These are phyloP conservation scores for Sporothrix sp. DNA, from an alignment of 2,329 filamentous ascomycete genomes.

Conservation along the genomic window DNA sequence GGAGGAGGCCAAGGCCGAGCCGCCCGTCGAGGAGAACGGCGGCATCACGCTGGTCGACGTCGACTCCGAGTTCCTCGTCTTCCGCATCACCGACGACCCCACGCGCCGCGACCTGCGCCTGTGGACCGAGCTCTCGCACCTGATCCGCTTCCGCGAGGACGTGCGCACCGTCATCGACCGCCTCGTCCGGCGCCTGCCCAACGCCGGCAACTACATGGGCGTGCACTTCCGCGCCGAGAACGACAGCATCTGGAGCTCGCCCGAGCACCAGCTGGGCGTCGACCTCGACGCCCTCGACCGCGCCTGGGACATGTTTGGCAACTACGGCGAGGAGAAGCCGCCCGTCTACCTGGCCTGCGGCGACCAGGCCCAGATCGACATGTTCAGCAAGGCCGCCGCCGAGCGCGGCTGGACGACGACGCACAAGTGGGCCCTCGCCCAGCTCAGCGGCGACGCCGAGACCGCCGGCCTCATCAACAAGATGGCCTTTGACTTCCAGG, in stretches of 20 bases:
- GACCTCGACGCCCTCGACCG: conserved; percentile 28
- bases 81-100: conserved; percentile 28
- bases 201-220: conserved; percentile 22
- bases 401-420: conserved; percentile 27
- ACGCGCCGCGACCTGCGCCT: conserved; percentile 25
- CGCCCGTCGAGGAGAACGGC: conserved; percentile 11
- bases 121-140: conserved; percentile 27
- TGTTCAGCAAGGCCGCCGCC: conserved; percentile 23
- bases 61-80: conserved; percentile 25
- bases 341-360: conserved; percentile 28
- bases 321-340: conserved; percentile 18
- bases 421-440: conserved; percentile 25
- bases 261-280: conserved; percentile 25
- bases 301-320: conserved; percentile 23
- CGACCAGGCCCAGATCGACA: conserved; percentile 24
- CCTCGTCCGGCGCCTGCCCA: conserved; percentile 20
- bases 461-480: conserved; percentile 20
- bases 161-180: conserved; percentile 21
- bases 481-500: conserved; percentile 28
- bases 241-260: conserved; percentile 29
- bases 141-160: conserved; percentile 25
- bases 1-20: conserved; percentile 3
- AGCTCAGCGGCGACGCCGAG: conserved; percentile 12
- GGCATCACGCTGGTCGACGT: conserved; percentile 25
- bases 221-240: conserved; percentile 29